Evolutionary conservation across 495 filamentous ascomycete genomes (phyloP), one percentile per base, ranked within the genome.

Genomic region (Chaetomium fimeti): DNA sequence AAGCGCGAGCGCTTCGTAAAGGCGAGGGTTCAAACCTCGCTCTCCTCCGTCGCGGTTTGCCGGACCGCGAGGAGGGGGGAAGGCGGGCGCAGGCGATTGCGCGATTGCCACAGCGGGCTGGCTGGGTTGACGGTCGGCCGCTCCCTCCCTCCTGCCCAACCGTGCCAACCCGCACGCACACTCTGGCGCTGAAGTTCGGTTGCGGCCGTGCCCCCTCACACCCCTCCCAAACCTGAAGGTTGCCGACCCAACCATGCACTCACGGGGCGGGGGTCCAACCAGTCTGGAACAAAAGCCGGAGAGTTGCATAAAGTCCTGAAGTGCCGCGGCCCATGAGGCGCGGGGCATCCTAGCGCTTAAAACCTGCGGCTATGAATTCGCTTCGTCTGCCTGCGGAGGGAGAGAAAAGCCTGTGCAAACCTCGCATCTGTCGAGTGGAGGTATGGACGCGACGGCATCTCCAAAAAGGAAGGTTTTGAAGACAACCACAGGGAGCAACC

Each of bases 271-370:
- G 13, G 4, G 16, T 29, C 40, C 60, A 62, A 55, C 24, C 51
- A 47, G 24, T 27, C 16, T 16, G 18, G 49, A 32, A 56, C 25
- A 42, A 61, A 51, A 62, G 67, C 60, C 36, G 51, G 43, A 38
- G 24, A 49, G 59, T 54, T 61, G 67, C 69, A 69, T 49, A 57
- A 53, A 53, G 5, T 5, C 28, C 53, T 45, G 47, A 62, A 65
- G 60, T 71, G 71, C 64, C 68, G 65, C 54, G 60, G 49, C 53
- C 32, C 59, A 62, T 69, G 57, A 57, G 51, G 36, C 53, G 42
- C 28, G 43, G 28, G 45, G 43, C 2, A 57, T 63, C 61, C 61
- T 28, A 36, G 61, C 43, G 25, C 42, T 63, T 63, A 40, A 61
- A 11, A 42, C 48, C 20, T 2, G 47, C 20, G 24, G n/a, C 20